These are phyloP conservation scores for Hypomontagnella submonticulosa DNA, from an alignment of 495 filamentous ascomycete species.

Conservation along the genomic window DNA sequence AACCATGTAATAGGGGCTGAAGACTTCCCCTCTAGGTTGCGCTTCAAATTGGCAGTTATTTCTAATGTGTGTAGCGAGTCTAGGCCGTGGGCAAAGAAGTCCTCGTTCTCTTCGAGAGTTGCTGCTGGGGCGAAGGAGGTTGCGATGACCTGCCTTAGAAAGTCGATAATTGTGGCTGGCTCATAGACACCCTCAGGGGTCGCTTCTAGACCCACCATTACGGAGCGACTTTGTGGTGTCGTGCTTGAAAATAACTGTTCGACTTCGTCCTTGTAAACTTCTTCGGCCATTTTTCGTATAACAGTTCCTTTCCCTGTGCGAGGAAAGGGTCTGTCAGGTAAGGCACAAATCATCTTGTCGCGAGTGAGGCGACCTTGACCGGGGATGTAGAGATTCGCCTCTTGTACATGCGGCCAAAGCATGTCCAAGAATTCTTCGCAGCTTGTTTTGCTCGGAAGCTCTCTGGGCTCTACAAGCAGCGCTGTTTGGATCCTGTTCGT, in stretches of 20 bases:
- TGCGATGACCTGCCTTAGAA: no score
- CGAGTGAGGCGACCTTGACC: slow-evolving; percentile 14
- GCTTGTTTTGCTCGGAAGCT: not conserved
- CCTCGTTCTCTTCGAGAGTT: slow-evolving; percentile 36
- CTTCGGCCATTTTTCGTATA: slow-evolving; percentile 15
- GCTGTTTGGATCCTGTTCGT: slow-evolving; percentile 59
- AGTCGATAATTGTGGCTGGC: no score
- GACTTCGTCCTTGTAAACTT: slow-evolving; percentile 16
- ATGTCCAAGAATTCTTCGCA: slow-evolving; percentile 17
- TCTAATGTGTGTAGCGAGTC: slow-evolving; percentile 53
- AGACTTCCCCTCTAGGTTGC: slow-evolving; percentile 13
- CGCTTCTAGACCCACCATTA: no score
- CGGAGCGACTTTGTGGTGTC: no score
- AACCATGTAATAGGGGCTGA: slow-evolving; percentile 9
- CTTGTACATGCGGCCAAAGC: slow-evolving; percentile 36
- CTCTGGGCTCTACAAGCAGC: slow-evolving; percentile 47
- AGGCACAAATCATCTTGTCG: slow-evolving; percentile 11
- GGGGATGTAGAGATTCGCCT: slow-evolving; percentile 20
- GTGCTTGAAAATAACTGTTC: not conserved
- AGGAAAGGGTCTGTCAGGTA: slow-evolving; percentile 19
- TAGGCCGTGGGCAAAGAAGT: slow-evolving; percentile 54
- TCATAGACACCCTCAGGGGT: no score
- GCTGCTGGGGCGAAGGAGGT: not conserved
- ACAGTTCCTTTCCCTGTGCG: slow-evolving; percentile 36
- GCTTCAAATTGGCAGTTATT: slow-evolving; percentile 16